Evolutionary conservation across 805 yeast species (phyloP).

Genomic region (Teunomyces barrocoloradensis): DNA sequence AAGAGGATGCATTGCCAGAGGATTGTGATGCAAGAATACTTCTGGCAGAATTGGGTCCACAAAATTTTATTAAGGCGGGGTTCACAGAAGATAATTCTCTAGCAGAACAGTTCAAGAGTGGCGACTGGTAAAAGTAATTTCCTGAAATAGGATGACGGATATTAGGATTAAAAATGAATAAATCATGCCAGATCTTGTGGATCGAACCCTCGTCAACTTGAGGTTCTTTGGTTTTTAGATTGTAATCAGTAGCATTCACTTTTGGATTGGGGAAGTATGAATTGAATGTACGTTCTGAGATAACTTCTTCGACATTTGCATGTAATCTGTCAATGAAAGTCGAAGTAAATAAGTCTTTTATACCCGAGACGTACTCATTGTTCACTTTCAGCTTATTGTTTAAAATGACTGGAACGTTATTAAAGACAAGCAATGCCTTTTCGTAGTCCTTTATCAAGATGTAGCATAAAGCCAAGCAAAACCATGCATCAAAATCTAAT

Average conservation of each 20-base stretch:
- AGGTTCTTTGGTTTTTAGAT: neutral
- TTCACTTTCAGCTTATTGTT: constrained; percentile 9
- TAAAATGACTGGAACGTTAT: constrained; percentile 64
- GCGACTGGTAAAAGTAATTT: constrained; percentile 33
- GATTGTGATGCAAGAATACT: constrained; percentile 31
- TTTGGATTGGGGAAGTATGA: constrained; percentile 29
- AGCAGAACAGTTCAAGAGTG: constrained; percentile 30
- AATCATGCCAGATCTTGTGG: constrained; percentile 31
- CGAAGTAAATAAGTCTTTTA: constrained; percentile 23
- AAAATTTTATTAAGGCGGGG: constrained; percentile 22
- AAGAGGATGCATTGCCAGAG: constrained; percentile 21
- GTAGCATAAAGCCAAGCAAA: constrained; percentile 57
- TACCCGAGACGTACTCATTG: constrained; percentile 20
- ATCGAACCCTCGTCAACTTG: constrained; percentile 23
- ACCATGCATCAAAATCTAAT: constrained; percentile 74
- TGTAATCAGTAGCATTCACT: constrained; percentile 6
- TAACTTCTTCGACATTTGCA: constrained; percentile 19
- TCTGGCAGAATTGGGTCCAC: constrained; percentile 27
- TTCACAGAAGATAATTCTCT: constrained; percentile 37
- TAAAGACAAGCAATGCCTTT: constrained; percentile 64
- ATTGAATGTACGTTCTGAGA: constrained; percentile 26
- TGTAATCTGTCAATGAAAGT: constrained; percentile 19
- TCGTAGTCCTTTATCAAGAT: constrained; percentile 52
- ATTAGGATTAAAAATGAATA: constrained; percentile 27
- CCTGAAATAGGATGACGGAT: constrained; percentile 37